Percentiles rank a stretch among this genome's conserved stretches.
Evolutionary conservation across 2,329 filamentous ascomycete species (phyloP).

Genomic region (Fusarium denticulatum): DNA sequence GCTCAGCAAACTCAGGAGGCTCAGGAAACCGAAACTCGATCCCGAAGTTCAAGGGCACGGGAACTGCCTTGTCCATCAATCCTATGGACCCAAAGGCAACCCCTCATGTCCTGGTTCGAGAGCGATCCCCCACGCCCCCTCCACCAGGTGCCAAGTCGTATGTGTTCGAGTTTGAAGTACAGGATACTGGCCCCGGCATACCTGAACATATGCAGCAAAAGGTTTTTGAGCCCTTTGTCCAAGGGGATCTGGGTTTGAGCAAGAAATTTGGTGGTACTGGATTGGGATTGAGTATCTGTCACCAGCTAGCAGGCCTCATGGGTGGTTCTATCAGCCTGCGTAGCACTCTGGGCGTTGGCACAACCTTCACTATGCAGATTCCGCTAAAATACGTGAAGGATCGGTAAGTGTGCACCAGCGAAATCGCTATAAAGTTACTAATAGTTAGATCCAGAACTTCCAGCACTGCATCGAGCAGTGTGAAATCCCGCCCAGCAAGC

Average conservation of each 20-base stretch:
- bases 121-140: conserved; percentile 68
- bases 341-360: conserved; percentile 78
- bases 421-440: not conserved
- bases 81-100: conserved; percentile 66
- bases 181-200: conserved; percentile 89
- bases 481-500: conserved; percentile 61
- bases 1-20: conserved; percentile 60
- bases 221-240: conserved; percentile 94
- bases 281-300: conserved; percentile 87
- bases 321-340: conserved; percentile 77
- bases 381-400: conserved; percentile 81
- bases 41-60: conserved; percentile 45
- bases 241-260: conserved; percentile 88
- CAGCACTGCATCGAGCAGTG: conserved; percentile 64
- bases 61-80: conserved; percentile 70
- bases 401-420: conserved; percentile 46
- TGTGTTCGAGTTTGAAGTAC: conserved; percentile 86
- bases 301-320: conserved; percentile 86
- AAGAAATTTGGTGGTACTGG: conserved; percentile 93
- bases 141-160: conserved; percentile 72
- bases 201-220: conserved; percentile 78
- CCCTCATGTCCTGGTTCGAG: conserved; percentile 59
- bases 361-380: conserved; percentile 84
- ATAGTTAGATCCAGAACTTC: conserved; percentile 53
- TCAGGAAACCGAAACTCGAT: conserved; percentile 52